Conservation (phyloP, 352 stramenopile species). For the Globisporangium sylvaticum region DNA sequence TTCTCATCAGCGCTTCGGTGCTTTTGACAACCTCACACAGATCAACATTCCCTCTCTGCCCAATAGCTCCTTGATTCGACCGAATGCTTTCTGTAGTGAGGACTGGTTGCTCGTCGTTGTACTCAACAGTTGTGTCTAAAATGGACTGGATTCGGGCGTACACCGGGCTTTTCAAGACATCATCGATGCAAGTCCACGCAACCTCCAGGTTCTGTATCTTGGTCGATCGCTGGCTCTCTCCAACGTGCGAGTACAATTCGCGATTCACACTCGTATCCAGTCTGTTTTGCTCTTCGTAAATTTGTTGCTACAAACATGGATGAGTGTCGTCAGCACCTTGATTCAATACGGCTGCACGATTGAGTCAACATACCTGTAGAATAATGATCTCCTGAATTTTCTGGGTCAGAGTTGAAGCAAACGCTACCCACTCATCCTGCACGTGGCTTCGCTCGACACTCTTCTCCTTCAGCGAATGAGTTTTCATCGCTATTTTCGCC, state of each 20-base stretch:
- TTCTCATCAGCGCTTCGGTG: constrained; percentile 30
- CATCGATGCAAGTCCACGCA: constrained; percentile 33
- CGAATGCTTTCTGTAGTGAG: constrained; percentile 24
- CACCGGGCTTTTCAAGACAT: constrained; percentile 8
- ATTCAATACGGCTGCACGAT: neutral
- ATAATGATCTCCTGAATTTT: constrained; percentile 34
- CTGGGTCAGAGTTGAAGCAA: constrained; percentile 24
- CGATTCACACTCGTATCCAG: constrained; percentile 26
- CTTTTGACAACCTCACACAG: constrained; percentile 32
- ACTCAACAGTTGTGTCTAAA: constrained; percentile 27
- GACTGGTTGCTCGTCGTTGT: constrained; percentile 32
- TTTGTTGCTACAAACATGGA: constrained; percentile 23
- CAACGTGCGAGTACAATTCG: constrained; percentile 31
- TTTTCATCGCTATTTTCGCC: constrained; percentile 44
- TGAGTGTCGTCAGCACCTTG: neutral
- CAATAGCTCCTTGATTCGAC: constrained; percentile 15
- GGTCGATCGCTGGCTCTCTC: constrained; percentile 20
- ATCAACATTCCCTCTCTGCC: constrained; percentile 17
- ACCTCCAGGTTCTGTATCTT: constrained; percentile 20
- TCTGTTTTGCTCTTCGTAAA: constrained; percentile 39
- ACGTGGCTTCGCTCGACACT: constrained; percentile 30
- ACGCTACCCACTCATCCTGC: constrained; percentile 41
- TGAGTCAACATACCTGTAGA: constrained; percentile 21
- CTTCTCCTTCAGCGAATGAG: constrained; percentile 32
- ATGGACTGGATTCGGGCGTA: constrained; percentile 27